Evolutionary conservation across 371 early-diverging fungal species (phyloP), one percentile per base, ranked within the genome.

Genomic region (Haplosporangium sp.): DNA sequence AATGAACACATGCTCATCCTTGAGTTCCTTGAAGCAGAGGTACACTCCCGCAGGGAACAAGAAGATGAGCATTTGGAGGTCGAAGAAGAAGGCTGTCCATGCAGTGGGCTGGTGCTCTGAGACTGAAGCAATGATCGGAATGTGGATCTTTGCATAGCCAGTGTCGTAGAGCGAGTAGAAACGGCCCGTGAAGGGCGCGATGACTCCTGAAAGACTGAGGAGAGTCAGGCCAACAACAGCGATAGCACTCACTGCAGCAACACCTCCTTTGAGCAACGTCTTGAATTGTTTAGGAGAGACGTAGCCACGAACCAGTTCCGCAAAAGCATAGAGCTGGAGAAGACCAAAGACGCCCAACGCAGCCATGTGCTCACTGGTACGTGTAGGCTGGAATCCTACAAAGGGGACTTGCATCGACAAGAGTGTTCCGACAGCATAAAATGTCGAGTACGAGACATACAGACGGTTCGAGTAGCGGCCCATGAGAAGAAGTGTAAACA

Each of bases 141-240:
- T 98, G 81, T 98, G 93, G 61, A 94, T 95, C 85, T 98, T 97
- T 61, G 99, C 99, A 79, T 99, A 99, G 8, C 95, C 95, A 6
- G 99, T 99, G 83, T 99, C 96, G 94, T 97, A 99, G 42, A 99
- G 90, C 13, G 99, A 98, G 83, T 99, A 99, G 88, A 98, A 99
- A 38, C 99, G 94, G 18, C 99, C 99, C 6, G 98, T 97, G 93
- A 95, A 99, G 21, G 99, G 99, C 9, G 99, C 98, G 85, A 99
- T 94, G 47, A 91, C 89, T 11, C 98, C 98, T 16, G 88, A 73
- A 67, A 91, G 64, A 5, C 95, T 95, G 67, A 97, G 83, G 12
- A 83, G 50, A 23, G 91, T 90, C 37, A 95, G 82, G 0, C 74
- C 89, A 6, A 90, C 83, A 36, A 91, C 56, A 1, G 85, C 84